Evolutionary conservation across 2,329 filamentous ascomycete species (phyloP).

Genomic region (Atkinsonella texensis): DNA sequence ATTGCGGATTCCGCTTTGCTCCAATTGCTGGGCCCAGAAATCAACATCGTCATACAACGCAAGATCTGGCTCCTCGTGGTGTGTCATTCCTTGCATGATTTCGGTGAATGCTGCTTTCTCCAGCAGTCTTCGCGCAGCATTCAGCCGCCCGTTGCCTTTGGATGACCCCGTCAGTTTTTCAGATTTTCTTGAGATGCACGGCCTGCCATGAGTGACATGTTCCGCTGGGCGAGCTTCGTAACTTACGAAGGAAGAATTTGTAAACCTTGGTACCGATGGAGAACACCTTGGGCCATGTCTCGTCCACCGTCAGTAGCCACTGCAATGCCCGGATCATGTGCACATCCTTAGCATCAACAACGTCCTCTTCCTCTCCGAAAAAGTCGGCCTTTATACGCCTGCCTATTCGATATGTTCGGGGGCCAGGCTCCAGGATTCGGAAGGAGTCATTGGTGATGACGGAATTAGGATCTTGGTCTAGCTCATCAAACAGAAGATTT

Average conservation of each 20-base stretch:
- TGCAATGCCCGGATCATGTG: constrained; percentile 67
- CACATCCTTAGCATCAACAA: constrained; percentile 50
- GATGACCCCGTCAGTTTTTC: neutral
- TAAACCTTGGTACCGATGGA: constrained; percentile 59
- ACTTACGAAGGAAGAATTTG: constrained; percentile 72
- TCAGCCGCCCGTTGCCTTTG: constrained; percentile 37
- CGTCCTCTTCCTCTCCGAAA: constrained; percentile 47
- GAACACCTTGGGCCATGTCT: constrained; percentile 61
- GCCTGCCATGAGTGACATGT: neutral
- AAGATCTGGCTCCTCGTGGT: constrained; percentile 25
- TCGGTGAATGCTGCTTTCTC: constrained; percentile 37
- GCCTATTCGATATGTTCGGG: constrained; percentile 29
- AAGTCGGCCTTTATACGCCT: constrained; percentile 60
- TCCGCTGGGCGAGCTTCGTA: neutral
- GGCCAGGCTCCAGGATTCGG: constrained; percentile 34
- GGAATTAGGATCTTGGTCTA: constrained; percentile 20
- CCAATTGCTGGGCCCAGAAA: constrained; percentile 27
- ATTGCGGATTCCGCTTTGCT: constrained; percentile 23
- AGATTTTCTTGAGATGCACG: neutral
- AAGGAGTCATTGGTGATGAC: constrained; percentile 34
- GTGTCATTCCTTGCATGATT: constrained; percentile 31
- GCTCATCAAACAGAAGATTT: constrained; percentile 36
- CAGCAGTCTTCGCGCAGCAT: constrained; percentile 41
- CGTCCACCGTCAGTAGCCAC: constrained; percentile 70
- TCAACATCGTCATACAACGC: constrained; percentile 25